Evolutionary conservation across 768 basidiomycete genomes (phyloP), one percentile per base, ranked within the genome.

Genomic region (Suillus clintonianus): DNA sequence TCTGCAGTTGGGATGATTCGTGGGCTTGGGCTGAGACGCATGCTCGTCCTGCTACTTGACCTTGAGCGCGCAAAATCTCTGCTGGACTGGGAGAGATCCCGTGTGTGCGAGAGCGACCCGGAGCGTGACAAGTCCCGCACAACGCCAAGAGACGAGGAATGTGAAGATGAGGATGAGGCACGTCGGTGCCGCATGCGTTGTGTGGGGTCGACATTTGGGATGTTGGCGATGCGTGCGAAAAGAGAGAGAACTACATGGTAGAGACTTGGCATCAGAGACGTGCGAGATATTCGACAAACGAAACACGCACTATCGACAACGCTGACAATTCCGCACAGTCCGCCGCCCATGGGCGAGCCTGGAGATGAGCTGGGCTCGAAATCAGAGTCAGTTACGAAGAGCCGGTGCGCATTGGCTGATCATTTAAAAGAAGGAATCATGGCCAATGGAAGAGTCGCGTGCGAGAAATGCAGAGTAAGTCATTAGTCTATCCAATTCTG

Each of bases 121-220:
- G 84, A 82, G 14, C 71, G 71, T 32, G 51, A 32, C 30, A 53
- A 32, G 19, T 32, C 51, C 51, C 19, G 19, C 17, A 53, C 19
- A n/a, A 53, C 5, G 5, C 6, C 30, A 2, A 24, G 55, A 27
- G 55, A 9, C n/a, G 82, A 81, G 0, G 83, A 81, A 8, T 83
- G 80, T 2, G 88, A 88, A 4, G 90, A 90, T 4, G 88, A 75
- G 0, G 90, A 92, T 0, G 91, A 92, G 4, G 90, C 89, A 24
- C 91, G 86, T 2, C 92, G 88, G 70, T 91, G 91, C 47, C 90
- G 87, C 72, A 89, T 89, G 82, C 91, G 91, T 57, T 83, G 84
- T 2, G 86, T 86, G 19, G 92, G 92, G 70, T 94, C 92, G 41
- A 94, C 83, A 66, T 89, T 83, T 2, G 87, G 80, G 41, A 94